phyloP scores from a whole-genome alignment of 345 rosid species.

The Eucalyptus marginata region DNA sequence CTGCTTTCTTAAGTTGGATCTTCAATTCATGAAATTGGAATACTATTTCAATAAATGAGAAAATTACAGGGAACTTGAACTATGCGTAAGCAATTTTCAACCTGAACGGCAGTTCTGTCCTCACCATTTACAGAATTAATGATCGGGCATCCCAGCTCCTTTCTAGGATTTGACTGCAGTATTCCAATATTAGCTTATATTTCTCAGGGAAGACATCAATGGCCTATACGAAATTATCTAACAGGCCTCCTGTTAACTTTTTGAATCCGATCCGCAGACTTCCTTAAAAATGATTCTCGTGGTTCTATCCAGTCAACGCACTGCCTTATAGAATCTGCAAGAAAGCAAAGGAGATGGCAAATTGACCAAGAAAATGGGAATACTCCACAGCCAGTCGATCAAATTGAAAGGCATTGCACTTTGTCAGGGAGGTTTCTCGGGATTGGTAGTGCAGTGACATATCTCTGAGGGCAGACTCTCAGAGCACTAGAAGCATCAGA shows the following conservation, averaged over 20 bases:
- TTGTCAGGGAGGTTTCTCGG: constrained; percentile 82
- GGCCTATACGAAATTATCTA: constrained; percentile 27
- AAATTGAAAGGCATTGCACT: constrained; percentile 88
- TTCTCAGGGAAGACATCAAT: constrained; percentile 24
- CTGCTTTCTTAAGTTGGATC: not conserved
- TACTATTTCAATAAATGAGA: not conserved
- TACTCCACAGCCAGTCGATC: constrained; percentile 13
- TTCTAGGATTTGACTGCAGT: constrained; percentile 13
- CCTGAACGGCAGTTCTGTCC: not conserved
- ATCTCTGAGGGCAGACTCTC: constrained; percentile 62
- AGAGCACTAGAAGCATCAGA: constrained; percentile 24
- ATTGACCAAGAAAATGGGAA: constrained; percentile 19
- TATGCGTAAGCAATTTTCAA: constrained; percentile 7
- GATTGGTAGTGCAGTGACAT: constrained; percentile 74
- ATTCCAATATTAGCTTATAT: constrained; percentile 12
- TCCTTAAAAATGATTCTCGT: constrained; percentile 14
- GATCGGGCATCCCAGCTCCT: constrained; percentile 17
- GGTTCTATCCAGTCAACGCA: constrained; percentile 1
- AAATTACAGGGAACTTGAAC: constrained; percentile 8
- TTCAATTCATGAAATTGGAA: not conserved
- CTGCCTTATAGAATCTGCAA: not conserved
- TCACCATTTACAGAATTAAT: constrained; percentile 12
- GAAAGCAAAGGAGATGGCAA: not conserved
- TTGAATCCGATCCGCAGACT: constrained; percentile 1
- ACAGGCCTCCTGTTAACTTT: constrained; percentile 13